phyloP scores from a whole-genome alignment of 257 asterid species.

The Fraxinus pennsylvanica region DNA sequence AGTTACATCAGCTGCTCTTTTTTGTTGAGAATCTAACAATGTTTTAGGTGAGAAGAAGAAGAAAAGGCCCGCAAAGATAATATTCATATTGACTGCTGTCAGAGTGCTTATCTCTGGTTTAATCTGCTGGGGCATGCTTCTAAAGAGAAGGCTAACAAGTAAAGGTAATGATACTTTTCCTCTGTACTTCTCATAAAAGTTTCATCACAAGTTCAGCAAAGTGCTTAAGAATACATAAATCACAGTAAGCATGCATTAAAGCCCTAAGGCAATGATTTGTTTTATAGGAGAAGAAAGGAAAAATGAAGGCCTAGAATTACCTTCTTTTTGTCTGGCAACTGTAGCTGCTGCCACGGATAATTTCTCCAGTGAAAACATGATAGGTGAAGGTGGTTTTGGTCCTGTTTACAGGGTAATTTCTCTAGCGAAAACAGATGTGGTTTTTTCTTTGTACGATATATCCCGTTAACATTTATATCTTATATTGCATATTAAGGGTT shows the following conservation, averaged over 20 bases:
- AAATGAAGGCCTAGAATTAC: constrained; percentile 33
- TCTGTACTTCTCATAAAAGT: not conserved
- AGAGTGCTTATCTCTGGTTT: constrained; percentile 10
- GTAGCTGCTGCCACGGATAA: constrained; percentile 39
- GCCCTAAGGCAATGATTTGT: not conserved
- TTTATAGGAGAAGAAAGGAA: constrained; percentile 13
- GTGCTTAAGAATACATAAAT: not conserved
- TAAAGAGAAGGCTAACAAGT: constrained; percentile 7
- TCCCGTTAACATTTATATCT: not conserved
- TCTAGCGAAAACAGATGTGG: not conserved
- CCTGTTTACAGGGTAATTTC: constrained; percentile 46
- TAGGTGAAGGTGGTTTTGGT: constrained; percentile 55
- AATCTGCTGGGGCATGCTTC: constrained; percentile 9
- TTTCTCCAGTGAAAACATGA: constrained; percentile 35
- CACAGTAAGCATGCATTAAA: not conserved
- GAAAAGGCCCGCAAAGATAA: not conserved
- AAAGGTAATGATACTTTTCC: constrained; percentile 7
- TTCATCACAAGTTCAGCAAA: too few relatives aligned
- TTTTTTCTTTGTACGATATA: not conserved
- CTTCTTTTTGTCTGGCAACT: constrained; percentile 29
- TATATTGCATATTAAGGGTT: constrained; percentile 35
- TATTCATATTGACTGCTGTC: not conserved
- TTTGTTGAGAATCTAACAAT: not conserved
- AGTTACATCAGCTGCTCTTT: not conserved
- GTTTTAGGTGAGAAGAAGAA: not conserved